Evolutionary conservation across 352 stramenopile genomes (phyloP).

Genomic region (Pythium diclinum): DNA sequence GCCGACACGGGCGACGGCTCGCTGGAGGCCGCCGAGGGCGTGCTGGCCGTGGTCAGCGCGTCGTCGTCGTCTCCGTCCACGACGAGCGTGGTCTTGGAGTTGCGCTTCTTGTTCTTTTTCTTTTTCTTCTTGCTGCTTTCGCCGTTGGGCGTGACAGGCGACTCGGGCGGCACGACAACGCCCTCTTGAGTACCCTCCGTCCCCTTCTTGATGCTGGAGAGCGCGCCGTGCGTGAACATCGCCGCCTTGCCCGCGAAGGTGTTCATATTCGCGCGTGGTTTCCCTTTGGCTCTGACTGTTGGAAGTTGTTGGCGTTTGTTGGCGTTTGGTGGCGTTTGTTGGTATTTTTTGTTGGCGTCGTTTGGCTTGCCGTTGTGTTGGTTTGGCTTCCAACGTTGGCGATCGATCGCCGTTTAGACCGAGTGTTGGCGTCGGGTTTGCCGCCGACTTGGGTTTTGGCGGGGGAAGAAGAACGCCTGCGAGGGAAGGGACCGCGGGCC

Average conservation of each 20-base stretch:
- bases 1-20: constrained; percentile 4
- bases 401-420: background rate
- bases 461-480: background rate
- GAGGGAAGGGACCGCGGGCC: background rate
- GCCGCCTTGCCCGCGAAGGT: constrained; percentile 9
- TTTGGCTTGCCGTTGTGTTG: constrained; percentile 2
- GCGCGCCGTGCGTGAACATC: constrained; percentile 5
- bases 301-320: background rate
- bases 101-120: constrained; percentile 29
- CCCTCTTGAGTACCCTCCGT: background rate
- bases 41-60: background rate
- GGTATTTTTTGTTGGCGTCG: background rate
- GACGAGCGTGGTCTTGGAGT: constrained; percentile 11
- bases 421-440: background rate
- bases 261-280: constrained; percentile 9
- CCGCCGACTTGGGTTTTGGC: constrained; percentile 2
- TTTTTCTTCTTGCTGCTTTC: constrained; percentile 24
- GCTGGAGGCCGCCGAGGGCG: background rate
- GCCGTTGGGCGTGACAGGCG: constrained; percentile 5
- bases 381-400: constrained; percentile 1
- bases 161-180: constrained; percentile 2
- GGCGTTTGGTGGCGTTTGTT: background rate
- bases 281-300: background rate
- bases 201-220: background rate
- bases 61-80: constrained; percentile 1